Percentiles rank a stretch among this genome's conserved stretches.
Conservation (phyloP, 139 green algal species). For the Yamagishiella unicocca region DNA sequence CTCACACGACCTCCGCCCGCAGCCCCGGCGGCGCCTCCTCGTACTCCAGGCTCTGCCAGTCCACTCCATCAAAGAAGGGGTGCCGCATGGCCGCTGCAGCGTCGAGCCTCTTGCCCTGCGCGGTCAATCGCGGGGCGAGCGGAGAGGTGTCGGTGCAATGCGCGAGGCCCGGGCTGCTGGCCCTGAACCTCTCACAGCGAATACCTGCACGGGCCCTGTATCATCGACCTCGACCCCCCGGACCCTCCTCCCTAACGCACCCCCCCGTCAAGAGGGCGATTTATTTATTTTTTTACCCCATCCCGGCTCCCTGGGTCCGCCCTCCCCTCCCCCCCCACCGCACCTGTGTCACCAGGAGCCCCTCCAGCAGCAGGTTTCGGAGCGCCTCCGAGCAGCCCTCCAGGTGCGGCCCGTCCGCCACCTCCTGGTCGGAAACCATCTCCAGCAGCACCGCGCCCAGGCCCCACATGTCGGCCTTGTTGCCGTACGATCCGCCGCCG, state of each 20-base stretch:
- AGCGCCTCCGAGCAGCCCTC: constrained; percentile 32
- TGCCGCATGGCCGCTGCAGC: not conserved
- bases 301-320: not conserved
- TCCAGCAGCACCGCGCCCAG: constrained; percentile 37
- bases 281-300: not conserved
- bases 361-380: constrained; percentile 10
- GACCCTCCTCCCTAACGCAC: not conserved
- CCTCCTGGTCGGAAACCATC: constrained; percentile 32
- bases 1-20: not conserved
- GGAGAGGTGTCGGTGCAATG: not conserved
- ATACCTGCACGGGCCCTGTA: not conserved
- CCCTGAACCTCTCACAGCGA: not conserved
- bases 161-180: not conserved
- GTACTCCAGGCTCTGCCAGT: constrained; percentile 14
- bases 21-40: constrained; percentile 19
- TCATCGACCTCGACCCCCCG: not conserved
- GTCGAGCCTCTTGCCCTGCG: constrained; percentile 19
- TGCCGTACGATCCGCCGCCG: constrained; percentile 27
- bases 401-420: constrained; percentile 18
- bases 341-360: constrained; percentile 46
- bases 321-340: not conserved
- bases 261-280: not conserved
- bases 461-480: constrained; percentile 32
- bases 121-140: not conserved
- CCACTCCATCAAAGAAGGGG: constrained; percentile 28